These are phyloP conservation scores for Eryngium alpinum DNA, from an alignment of 140 eudicot species.

Conservation along the genomic window DNA sequence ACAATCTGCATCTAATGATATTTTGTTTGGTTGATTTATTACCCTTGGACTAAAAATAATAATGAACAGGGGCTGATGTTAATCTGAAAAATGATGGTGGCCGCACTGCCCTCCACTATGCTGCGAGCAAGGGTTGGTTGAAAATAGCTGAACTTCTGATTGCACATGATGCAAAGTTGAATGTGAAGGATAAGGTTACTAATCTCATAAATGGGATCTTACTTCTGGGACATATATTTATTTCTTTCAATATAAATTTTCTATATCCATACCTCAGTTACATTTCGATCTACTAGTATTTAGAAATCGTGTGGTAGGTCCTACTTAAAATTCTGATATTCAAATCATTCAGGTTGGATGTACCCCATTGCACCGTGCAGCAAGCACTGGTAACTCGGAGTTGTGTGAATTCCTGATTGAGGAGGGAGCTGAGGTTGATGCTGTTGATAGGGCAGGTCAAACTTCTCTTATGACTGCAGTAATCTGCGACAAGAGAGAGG, in stretches of 20 bases:
- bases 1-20: background rate
- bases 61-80: constrained; percentile 62
- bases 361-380: constrained; percentile 93
- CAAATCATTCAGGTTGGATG: constrained; percentile 52
- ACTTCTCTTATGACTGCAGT: constrained; percentile 93
- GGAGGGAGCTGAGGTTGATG: constrained; percentile 67
- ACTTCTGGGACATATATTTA: background rate
- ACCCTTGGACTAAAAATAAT: background rate
- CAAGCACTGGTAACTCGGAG: constrained; percentile 78
- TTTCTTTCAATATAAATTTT: too few relatives aligned
- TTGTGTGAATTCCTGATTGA: constrained; percentile 64
- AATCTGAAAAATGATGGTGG: constrained; percentile 74
- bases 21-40: background rate
- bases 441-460: constrained; percentile 65
- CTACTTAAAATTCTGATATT: background rate
- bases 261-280: background rate
- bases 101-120: constrained; percentile 94
- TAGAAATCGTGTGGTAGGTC: background rate
- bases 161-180: constrained; percentile 72
- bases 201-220: background rate
- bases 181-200: constrained; percentile 67
- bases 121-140: constrained; percentile 84
- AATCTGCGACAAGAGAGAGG: constrained; percentile 65
- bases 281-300: background rate
- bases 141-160: constrained; percentile 71